phyloP scores from a whole-genome alignment of 225 moss, liverwort and hornwort species.

The Sphagnum contortum region DNA sequence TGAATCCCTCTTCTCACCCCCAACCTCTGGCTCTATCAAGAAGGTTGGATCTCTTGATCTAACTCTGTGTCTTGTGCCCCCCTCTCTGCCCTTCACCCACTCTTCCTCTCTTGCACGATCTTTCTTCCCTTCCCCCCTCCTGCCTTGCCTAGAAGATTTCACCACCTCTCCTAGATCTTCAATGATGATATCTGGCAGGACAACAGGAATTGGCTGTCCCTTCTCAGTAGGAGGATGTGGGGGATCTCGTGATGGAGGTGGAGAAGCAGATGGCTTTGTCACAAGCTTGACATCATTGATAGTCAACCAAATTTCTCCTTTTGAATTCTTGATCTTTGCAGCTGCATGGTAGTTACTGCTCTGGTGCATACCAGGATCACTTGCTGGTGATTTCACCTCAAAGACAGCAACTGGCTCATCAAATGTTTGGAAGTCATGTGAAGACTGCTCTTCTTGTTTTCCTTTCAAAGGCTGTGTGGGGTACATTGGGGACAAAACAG shows the following conservation, averaged over 20 bases:
- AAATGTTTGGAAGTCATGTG: slow-evolving; percentile 26
- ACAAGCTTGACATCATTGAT: slow-evolving; percentile 70
- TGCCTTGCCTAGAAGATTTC: slow-evolving; percentile 37
- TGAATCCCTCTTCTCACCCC: slow-evolving; percentile 38
- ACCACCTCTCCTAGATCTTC: slow-evolving; percentile 10
- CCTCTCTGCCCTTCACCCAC: slow-evolving; percentile 29
- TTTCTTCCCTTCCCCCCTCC: slow-evolving; percentile 40
- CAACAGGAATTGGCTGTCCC: slow-evolving; percentile 7
- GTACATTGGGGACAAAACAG: slow-evolving; percentile 35
- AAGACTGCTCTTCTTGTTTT: slow-evolving; percentile 5
- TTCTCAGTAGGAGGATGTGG: slow-evolving; percentile 42
- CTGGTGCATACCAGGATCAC: slow-evolving; percentile 6
- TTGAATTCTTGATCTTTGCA: background rate
- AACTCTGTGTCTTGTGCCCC: slow-evolving; percentile 29
- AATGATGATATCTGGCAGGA: too few species aligned
- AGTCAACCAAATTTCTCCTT: slow-evolving; percentile 63
- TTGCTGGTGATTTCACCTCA: slow-evolving; percentile 14
- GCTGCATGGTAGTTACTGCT: too few species aligned
- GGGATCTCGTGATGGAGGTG: slow-evolving; percentile 80
- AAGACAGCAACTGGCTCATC: slow-evolving; percentile 32
- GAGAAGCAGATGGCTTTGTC: slow-evolving; percentile 45
- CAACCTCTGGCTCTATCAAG: slow-evolving; percentile 18
- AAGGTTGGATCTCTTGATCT: slow-evolving; percentile 32
- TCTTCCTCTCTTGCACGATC: slow-evolving; percentile 28
- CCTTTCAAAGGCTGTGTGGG: slow-evolving; percentile 14